Conservation (phyloP, 1,284 basidiomycete species). For the Leccinum griseonigrum region DNA sequence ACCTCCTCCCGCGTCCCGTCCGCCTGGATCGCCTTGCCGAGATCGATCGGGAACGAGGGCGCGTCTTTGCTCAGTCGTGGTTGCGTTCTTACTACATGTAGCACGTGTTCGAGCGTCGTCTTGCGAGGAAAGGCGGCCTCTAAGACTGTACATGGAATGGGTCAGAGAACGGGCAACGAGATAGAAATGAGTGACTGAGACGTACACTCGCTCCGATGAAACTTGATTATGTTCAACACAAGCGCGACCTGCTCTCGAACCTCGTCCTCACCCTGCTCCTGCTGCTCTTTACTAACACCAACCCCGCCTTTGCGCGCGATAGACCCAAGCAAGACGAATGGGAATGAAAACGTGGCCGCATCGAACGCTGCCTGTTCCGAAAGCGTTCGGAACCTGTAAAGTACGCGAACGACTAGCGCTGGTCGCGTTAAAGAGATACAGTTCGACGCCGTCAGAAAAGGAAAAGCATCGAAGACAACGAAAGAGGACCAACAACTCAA, state of each 20-base stretch:
- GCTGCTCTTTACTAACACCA: conserved; percentile 22
- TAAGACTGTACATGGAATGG: conserved; percentile 45
- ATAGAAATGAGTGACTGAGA: neutral
- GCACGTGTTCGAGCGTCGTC: conserved; percentile 67
- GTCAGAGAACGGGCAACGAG: neutral
- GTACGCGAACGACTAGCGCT: conserved; percentile 81
- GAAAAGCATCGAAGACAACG: too few relatives aligned
- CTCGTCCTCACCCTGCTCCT: conserved; percentile 60
- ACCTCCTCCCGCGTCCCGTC: conserved; percentile 68
- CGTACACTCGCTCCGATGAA: conserved; percentile 85
- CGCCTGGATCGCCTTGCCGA: conserved; percentile 80
- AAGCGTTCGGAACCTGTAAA: conserved; percentile 84
- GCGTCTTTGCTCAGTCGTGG: conserved; percentile 86
- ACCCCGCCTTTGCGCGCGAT: conserved; percentile 75
- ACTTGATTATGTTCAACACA: conserved; percentile 81
- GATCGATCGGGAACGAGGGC: conserved; percentile 77
- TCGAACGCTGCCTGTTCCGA: conserved; percentile 86
- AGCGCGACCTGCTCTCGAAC: conserved; percentile 87
- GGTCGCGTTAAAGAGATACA: neutral
- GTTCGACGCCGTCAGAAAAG: neutral
- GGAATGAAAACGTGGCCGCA: conserved; percentile 80
- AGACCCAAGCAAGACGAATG: conserved; percentile 74
- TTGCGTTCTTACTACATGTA: conserved; percentile 76
- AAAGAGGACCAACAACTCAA: conserved; percentile 52
- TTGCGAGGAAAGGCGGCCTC: conserved; percentile 72